Percentiles rank a stretch among this genome's conserved stretches.
These are phyloP conservation scores for Populus deltoides DNA, from an alignment of 345 rosid genomes.

Conservation along the genomic window DNA sequence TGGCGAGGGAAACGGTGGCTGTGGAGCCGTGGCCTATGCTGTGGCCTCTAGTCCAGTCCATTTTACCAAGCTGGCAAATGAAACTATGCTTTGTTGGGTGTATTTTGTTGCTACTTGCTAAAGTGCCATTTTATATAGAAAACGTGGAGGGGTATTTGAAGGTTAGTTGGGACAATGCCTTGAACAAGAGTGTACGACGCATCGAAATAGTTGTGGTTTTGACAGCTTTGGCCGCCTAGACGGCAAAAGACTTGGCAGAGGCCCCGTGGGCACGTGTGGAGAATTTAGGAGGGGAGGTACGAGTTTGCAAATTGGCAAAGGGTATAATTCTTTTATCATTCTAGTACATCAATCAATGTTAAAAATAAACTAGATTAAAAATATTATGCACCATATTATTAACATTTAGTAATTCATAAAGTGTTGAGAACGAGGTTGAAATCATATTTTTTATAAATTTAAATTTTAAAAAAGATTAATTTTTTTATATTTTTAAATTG, in stretches of 20 bases:
- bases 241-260: conserved; percentile 14
- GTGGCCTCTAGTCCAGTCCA: conserved; percentile 72
- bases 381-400: no score
- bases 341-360: no score
- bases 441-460: no score
- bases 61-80: conserved; percentile 2
- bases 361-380: no score
- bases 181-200: conserved; percentile 26
- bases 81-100: neutral
- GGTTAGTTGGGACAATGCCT: conserved; percentile 28
- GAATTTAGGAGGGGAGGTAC: neutral
- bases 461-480: no score
- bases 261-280: conserved; percentile 2
- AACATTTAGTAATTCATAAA: accelerated
- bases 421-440: accelerated
- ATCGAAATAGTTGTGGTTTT: conserved; percentile 19
- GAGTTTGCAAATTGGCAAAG: neutral
- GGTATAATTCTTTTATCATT: neutral
- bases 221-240: conserved; percentile 3
- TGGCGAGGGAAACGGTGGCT: conserved; percentile 66
- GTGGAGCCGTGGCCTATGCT: conserved; percentile 69
- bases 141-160: neutral
- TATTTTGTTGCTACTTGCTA: neutral
- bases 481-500: no score
- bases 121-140: conserved; percentile 11